These are phyloP conservation scores for Euphorbia corollata DNA, from an alignment of 441 rosid species.

Conservation along the genomic window DNA sequence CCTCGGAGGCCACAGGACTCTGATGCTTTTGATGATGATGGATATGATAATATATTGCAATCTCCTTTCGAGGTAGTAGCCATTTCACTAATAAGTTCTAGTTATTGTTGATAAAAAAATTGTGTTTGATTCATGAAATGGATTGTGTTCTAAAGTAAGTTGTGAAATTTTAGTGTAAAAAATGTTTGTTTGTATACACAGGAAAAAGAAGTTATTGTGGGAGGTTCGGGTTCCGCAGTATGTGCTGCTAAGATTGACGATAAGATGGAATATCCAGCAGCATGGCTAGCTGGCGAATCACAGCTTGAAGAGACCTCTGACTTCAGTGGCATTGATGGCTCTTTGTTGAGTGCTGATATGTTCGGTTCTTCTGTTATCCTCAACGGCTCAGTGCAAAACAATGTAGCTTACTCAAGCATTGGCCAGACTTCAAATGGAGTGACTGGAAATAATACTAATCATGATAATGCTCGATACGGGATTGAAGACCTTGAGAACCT, in stretches of 20 bases:
- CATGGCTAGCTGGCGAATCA: slow-evolving; percentile 65
- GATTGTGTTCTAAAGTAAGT: not conserved
- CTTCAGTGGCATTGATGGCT: slow-evolving; percentile 34
- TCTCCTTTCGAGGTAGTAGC: slow-evolving; percentile 32
- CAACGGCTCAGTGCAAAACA: slow-evolving; percentile 24
- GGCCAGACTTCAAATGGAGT: slow-evolving; percentile 17
- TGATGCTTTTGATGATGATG: slow-evolving; percentile 30
- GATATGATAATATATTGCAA: slow-evolving; percentile 25
- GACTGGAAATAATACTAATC: slow-evolving; percentile 18
- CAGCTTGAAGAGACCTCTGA: slow-evolving; percentile 39
- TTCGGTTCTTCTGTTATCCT: slow-evolving; percentile 28
- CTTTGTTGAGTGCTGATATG: slow-evolving; percentile 47
- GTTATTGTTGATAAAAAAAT: not conserved
- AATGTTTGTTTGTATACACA: slow-evolving; percentile 20
- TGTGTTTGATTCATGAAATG: not conserved
- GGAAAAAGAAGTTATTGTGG: slow-evolving; percentile 31
- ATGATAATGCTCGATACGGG: slow-evolving; percentile 22
- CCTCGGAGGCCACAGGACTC: slow-evolving; percentile 41
- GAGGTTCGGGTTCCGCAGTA: slow-evolving; percentile 21
- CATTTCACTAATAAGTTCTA: not conserved
- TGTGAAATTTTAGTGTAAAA: slow-evolving; percentile 11
- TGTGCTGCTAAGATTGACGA: slow-evolving; percentile 24
- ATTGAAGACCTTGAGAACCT: slow-evolving; percentile 55
- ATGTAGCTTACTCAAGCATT: slow-evolving; percentile 17
- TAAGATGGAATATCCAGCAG: slow-evolving; percentile 13